Percentiles rank a stretch among this genome's conserved stretches.
Evolutionary conservation across 2,329 filamentous ascomycete species (phyloP).

Genomic region (Parastagonospora nodorum): DNA sequence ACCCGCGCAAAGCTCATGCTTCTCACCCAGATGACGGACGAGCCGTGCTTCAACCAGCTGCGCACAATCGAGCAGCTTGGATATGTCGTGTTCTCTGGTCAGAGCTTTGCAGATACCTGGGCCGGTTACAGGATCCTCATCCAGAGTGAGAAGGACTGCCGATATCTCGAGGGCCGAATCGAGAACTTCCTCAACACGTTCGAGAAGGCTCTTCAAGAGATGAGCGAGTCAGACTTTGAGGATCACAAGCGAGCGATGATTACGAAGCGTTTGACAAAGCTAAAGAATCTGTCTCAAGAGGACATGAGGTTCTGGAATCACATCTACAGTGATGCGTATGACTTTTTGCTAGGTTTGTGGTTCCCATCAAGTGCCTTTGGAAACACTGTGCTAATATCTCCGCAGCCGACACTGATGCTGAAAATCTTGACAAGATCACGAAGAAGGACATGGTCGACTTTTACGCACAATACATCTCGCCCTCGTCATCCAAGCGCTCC

Average conservation of each 20-base stretch:
- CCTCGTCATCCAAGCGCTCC: slow-evolving; percentile 72
- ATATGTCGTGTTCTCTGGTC: slow-evolving; percentile 90
- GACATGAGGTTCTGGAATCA: slow-evolving; percentile 82
- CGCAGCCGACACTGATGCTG: slow-evolving; percentile 75
- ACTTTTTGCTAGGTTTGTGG: slow-evolving; percentile 81
- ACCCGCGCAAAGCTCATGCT: slow-evolving; percentile 78
- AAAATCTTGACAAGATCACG: slow-evolving; percentile 72
- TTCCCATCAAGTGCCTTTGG: not conserved
- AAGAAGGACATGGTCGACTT: slow-evolving; percentile 82
- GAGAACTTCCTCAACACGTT: slow-evolving; percentile 79
- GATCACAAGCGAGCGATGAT: slow-evolving; percentile 88
- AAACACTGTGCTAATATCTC: slow-evolving; percentile 6
- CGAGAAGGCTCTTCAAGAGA: slow-evolving; percentile 68
- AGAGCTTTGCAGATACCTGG: slow-evolving; percentile 74
- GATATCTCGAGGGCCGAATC: slow-evolving; percentile 85
- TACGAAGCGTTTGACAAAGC: slow-evolving; percentile 83
- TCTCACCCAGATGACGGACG: slow-evolving; percentile 86
- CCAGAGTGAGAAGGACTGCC: slow-evolving; percentile 84
- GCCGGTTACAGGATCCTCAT: slow-evolving; percentile 84
- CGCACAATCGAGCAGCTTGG: slow-evolving; percentile 97
- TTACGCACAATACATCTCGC: slow-evolving; percentile 75
- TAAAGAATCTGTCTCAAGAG: slow-evolving; percentile 90
- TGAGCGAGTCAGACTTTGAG: slow-evolving; percentile 85
- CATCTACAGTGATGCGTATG: slow-evolving; percentile 83
- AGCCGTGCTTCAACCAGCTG: slow-evolving; percentile 92